These are phyloP conservation scores for Zygosaccharomyces pseudobailii DNA, from an alignment of 1,139 yeast genomes.

Conservation along the genomic window DNA sequence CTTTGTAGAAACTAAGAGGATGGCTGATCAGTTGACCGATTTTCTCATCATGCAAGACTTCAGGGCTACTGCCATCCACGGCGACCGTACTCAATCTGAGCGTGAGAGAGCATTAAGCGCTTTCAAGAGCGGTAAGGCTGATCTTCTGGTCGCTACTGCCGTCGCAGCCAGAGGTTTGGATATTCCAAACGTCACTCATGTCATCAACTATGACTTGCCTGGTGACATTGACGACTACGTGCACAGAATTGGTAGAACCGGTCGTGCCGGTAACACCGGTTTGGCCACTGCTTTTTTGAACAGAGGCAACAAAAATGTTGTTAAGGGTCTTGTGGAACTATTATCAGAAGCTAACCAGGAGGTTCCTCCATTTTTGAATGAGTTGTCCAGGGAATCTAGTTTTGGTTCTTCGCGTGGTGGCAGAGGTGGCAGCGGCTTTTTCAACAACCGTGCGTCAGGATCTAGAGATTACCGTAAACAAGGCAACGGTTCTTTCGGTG, in stretches of 20 bases:
- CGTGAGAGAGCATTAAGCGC: constrained; percentile 89
- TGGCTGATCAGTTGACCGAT: constrained; percentile 95
- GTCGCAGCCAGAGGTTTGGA: constrained; percentile 97
- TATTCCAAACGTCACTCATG: constrained; percentile 98
- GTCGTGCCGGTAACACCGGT: constrained; percentile 99
- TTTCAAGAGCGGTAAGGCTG: constrained; percentile 56
- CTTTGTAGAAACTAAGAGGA: constrained; percentile 96
- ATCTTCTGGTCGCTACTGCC: constrained; percentile 82
- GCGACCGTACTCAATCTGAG: constrained; percentile 96
- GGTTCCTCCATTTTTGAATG: constrained; percentile 80
- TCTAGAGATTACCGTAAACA: constrained; percentile 58
- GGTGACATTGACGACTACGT: constrained; percentile 97
- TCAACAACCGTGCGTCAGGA: constrained; percentile 29
- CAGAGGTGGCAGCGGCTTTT: constrained; percentile 41
- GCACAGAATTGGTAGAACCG: constrained; percentile 99
- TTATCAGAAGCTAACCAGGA: constrained; percentile 96
- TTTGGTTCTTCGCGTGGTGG: constrained; percentile 58
- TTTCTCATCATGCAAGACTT: constrained; percentile 82
- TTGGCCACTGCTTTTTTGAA: constrained; percentile 96
- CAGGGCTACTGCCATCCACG: constrained; percentile 98
- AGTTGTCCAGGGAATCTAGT: constrained; percentile 74
- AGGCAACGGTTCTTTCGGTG: constrained; percentile 34
- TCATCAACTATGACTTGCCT: constrained; percentile 94
- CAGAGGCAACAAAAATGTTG: constrained; percentile 89
- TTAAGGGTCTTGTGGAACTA: constrained; percentile 80